These are phyloP conservation scores for Calocybe indica DNA, from an alignment of 768 basidiomycete genomes.

Conservation along the genomic window DNA sequence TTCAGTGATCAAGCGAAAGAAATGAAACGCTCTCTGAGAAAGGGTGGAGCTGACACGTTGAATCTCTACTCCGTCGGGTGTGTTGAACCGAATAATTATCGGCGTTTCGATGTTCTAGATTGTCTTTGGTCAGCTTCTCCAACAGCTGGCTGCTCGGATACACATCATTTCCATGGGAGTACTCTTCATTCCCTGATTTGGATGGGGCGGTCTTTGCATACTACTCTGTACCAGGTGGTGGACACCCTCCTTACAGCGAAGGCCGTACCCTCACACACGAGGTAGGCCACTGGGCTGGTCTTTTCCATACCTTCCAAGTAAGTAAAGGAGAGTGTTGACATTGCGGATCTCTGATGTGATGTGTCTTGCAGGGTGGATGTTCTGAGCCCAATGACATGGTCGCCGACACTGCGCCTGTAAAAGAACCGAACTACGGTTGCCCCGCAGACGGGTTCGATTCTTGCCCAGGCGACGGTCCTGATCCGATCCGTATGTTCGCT, in stretches of 20 bases:
- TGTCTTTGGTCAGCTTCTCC: background rate
- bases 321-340: background rate
- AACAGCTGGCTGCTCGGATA: slow-evolving; percentile 25
- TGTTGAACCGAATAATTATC: background rate
- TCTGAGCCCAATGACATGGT: slow-evolving; percentile 29
- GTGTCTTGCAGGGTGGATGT: slow-evolving; percentile 19
- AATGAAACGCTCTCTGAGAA: slow-evolving; percentile 31
- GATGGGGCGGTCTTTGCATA: slow-evolving; percentile 28
- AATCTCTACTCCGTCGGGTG: slow-evolving; percentile 38
- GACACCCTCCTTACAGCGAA: slow-evolving; percentile 21
- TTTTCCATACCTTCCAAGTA: slow-evolving; percentile 42
- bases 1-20: slow-evolving; percentile 17
- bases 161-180: slow-evolving; percentile 30
- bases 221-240: slow-evolving; percentile 20
- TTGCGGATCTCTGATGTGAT: background rate
- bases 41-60: slow-evolving; percentile 27
- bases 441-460: slow-evolving; percentile 27
- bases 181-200: slow-evolving; percentile 20
- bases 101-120: background rate
- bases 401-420: slow-evolving; percentile 35
- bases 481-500: slow-evolving; percentile 30
- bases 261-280: slow-evolving; percentile 41
- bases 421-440: slow-evolving; percentile 27
- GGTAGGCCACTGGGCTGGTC: slow-evolving; percentile 41
- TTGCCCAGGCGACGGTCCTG: slow-evolving; percentile 26